Conservation (phyloP, 192 early-diverging fungal genomes). For the Coemansia sp. region DNA sequence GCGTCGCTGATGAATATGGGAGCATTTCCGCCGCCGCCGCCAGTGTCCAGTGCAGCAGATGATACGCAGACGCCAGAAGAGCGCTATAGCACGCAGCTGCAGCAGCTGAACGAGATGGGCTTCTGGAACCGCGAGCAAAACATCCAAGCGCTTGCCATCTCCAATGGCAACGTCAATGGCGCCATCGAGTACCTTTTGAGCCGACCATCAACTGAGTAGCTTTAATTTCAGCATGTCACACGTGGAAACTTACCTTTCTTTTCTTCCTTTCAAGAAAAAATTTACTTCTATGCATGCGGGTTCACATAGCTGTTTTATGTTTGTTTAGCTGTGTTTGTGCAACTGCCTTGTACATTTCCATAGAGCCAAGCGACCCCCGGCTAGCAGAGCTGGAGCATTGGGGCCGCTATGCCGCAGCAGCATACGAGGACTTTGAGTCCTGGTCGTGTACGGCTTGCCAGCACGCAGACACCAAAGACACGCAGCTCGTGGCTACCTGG, state of each 20-base stretch:
- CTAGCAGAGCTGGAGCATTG: conserved; percentile 9
- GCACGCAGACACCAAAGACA: conserved; percentile 11
- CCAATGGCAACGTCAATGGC: conserved; percentile 87
- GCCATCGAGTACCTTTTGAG: conserved; percentile 82
- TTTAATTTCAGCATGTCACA: conserved; percentile 5
- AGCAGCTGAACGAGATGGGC: conserved; percentile 93
- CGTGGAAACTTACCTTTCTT: neutral
- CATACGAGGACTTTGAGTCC: conserved; percentile 39
- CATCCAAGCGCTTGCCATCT: conserved; percentile 77
- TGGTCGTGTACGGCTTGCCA: conserved; percentile 22
- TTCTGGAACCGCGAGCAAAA: conserved; percentile 88
- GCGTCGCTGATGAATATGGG: conserved; percentile 12
- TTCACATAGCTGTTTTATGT: neutral
- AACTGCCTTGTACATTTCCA: neutral
- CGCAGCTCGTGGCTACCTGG: conserved; percentile 18
- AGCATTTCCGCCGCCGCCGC: neutral
- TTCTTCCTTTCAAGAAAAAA: neutral
- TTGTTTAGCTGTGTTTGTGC: neutral
- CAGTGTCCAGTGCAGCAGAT: neutral
- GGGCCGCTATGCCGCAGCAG: conserved; percentile 25
- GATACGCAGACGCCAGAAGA: conserved; percentile 31
- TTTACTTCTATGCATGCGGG: neutral
- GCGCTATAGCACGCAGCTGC: conserved; percentile 72
- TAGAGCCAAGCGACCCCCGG: neutral
- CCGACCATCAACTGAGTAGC: conserved; percentile 17